Evolutionary conservation across 441 rosid species (phyloP), one percentile per base, ranked within the genome.

Genomic region (Populus tomentosa): DNA sequence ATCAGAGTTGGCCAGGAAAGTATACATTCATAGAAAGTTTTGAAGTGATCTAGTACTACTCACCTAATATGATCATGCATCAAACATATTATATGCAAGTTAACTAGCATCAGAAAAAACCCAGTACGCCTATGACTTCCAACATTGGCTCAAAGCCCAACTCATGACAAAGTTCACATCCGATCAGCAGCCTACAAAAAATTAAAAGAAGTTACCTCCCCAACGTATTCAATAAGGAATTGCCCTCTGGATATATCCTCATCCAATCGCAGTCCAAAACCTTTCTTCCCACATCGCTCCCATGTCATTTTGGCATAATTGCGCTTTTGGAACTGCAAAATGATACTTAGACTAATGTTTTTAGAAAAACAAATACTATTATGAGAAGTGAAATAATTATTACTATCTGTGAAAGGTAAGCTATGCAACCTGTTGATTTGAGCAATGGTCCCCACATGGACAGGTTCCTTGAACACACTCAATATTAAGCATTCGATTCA

Each of bases 391-490:
- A 63, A 36, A 74, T 10, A 6, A 3, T 23, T 18, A 61, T 46
- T 14, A 14, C 21, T 30, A 70, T 72, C 66, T 28, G 63, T 66
- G 77, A 77, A 82, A 82, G 72, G 26, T 63, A 14, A 30, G 75
- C 61, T 38, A 33, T 70, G 33, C 76, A 91, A 46, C 98, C 94
- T 91, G 97, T 85, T 95, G 98, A 86, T 96, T 94, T 84, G 98
- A 91, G 82, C 99, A 96, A 28, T 84, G 85, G 72, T 88, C 91
- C 42, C 97, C 94, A 79, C 98, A 90, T 16, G 99, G 98, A 72
- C 99, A 96, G 85, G 98, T 94, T 80, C 94, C 91, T 70, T 85
- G 89, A 84, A 91, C 93, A 80, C 99, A 96, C 86, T 96, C 99
- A 82, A 96, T 94, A 85, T 92, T 96, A 71, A 94, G 92, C 92